These are phyloP conservation scores for Sporisorium sorghi DNA, from an alignment of 1,284 basidiomycete species.

Conservation along the genomic window DNA sequence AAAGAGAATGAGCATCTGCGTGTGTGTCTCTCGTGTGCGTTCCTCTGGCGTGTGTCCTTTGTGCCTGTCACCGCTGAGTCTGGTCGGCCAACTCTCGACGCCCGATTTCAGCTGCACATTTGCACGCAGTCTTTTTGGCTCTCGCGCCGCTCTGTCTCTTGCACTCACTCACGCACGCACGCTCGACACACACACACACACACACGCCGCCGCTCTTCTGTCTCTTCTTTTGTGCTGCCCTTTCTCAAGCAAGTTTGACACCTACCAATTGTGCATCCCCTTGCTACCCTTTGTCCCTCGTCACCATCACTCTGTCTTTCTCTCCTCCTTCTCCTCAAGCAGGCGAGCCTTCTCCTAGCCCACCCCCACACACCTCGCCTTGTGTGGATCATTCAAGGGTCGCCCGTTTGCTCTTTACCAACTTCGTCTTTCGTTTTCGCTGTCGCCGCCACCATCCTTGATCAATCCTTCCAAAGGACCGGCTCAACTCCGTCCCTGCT, in stretches of 20 bases:
- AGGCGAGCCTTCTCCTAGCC: slow-evolving; percentile 13
- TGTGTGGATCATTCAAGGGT: slow-evolving; percentile 17
- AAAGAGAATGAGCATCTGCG: background rate
- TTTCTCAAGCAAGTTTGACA: background rate
- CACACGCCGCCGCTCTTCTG: background rate
- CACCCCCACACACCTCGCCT: background rate
- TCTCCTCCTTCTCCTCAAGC: slow-evolving; percentile 1
- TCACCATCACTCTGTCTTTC: slow-evolving; percentile 16
- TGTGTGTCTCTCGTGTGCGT: too few relatives aligned
- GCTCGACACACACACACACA: background rate
- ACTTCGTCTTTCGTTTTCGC: slow-evolving; percentile 6
- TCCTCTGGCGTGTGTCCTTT: too few relatives aligned
- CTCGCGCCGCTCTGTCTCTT: too few relatives aligned
- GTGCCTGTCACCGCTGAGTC: slow-evolving; percentile 4
- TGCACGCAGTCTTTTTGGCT: background rate
- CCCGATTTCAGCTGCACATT: background rate
- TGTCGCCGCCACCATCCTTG: slow-evolving; percentile 3
- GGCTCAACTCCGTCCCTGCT: slow-evolving; percentile 45
- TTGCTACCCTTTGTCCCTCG: background rate
- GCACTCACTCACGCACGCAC: background rate
- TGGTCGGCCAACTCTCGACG: slow-evolving; percentile 2
- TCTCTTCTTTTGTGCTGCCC: background rate
- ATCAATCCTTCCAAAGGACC: too few relatives aligned
- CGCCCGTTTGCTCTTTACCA: slow-evolving; percentile 11
- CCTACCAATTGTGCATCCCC: background rate